These are phyloP conservation scores for Flaveria robusta DNA, from an alignment of 129 eudicot species.

Conservation along the genomic window DNA sequence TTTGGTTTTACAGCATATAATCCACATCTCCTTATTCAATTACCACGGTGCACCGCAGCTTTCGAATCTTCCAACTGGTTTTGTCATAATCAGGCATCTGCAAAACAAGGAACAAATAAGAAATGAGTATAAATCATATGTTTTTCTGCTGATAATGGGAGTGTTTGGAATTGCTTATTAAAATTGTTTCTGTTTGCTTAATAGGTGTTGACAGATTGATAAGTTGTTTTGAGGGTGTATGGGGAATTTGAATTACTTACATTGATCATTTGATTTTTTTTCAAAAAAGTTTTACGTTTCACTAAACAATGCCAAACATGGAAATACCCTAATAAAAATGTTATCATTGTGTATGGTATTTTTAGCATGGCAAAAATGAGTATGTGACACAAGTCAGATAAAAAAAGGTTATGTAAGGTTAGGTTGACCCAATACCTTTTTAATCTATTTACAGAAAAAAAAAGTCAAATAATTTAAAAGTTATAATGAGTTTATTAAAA, in stretches of 20 bases:
- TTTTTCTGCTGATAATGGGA: background rate
- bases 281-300: too few relatives aligned
- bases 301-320: too few relatives aligned
- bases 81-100: slow-evolving; percentile 43
- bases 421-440: too few relatives aligned
- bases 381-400: background rate
- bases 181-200: background rate
- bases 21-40: slow-evolving; percentile 29
- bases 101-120: slow-evolving; percentile 4
- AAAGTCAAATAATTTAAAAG: too few relatives aligned
- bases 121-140: background rate
- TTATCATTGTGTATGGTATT: too few relatives aligned
- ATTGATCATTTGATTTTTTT: too few relatives aligned
- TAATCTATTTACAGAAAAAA: too few relatives aligned
- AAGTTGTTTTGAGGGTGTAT: background rate
- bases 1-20: slow-evolving; percentile 27
- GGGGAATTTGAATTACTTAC: background rate
- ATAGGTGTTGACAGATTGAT: background rate
- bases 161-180: background rate
- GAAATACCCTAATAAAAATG: background rate
- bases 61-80: slow-evolving; percentile 39
- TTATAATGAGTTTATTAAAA: background rate
- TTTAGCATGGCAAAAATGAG: background rate
- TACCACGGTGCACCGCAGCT: slow-evolving; percentile 55
- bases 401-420: too few relatives aligned